These are phyloP conservation scores for Colletotrichum siamense DNA, from an alignment of 2,329 filamentous ascomycete species.

Conservation along the genomic window DNA sequence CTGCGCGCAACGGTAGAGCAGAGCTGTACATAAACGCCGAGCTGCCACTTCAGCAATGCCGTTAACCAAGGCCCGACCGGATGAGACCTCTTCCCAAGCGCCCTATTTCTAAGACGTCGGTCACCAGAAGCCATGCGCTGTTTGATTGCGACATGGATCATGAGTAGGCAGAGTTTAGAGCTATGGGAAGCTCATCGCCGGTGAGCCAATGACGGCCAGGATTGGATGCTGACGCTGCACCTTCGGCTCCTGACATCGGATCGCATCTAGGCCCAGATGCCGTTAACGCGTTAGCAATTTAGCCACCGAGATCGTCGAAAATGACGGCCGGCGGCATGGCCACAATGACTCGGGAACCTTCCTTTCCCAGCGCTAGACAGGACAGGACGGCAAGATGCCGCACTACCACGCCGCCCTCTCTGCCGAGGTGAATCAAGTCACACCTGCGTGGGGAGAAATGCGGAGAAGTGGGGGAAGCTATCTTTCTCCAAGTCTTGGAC, in stretches of 20 bases:
- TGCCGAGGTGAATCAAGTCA: conserved; percentile 11
- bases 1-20: not conserved
- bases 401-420: not conserved
- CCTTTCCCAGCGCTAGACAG: not conserved
- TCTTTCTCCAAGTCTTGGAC: conserved; percentile 13
- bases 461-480: conserved; percentile 20
- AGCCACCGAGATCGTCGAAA: not conserved
- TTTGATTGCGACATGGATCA: conserved; percentile 4
- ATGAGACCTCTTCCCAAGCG: not conserved
- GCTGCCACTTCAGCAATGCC: not conserved
- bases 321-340: not conserved
- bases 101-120: not conserved
- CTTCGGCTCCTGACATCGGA: conserved; percentile 18
- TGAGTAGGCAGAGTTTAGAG: conserved; percentile 1
- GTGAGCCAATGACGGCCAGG: not conserved
- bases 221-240: not conserved
- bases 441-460: conserved; percentile 13
- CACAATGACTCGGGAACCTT: conserved; percentile 2
- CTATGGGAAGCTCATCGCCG: not conserved
- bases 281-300: not conserved
- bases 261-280: not conserved
- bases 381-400: conserved; percentile 9
- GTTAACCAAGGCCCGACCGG: conserved; percentile 13
- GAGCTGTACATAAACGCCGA: not conserved
- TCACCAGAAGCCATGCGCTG: not conserved